These are phyloP conservation scores for Zangia roseola DNA, from an alignment of 768 basidiomycete genomes.

Conservation along the genomic window DNA sequence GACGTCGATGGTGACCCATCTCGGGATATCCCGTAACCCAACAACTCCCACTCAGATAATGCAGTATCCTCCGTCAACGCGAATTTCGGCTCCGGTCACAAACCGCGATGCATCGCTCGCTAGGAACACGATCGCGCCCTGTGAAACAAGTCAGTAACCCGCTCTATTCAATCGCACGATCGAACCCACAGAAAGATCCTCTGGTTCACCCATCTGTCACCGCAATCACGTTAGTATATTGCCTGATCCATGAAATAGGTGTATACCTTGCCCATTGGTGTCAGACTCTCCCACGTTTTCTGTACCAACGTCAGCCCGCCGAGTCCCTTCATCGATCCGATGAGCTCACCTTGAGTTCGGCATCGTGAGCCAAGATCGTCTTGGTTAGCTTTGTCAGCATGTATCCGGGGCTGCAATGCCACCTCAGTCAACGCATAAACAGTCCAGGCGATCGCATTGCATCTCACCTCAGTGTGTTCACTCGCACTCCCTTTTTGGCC, in stretches of 20 bases:
- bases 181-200: conserved; percentile 73
- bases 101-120: conserved; percentile 88
- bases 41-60: conserved; percentile 39
- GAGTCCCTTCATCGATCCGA: too few species aligned
- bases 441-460: not conserved
- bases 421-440: not conserved
- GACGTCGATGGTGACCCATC: conserved; percentile 26
- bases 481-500: conserved; percentile 86
- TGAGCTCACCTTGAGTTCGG: conserved; percentile 63
- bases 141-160: conserved; percentile 2
- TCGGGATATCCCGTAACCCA: conserved; percentile 9
- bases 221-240: conserved; percentile 4
- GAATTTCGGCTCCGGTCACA: conserved; percentile 83
- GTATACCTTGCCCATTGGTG: conserved; percentile 80
- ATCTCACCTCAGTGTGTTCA: conserved; percentile 72
- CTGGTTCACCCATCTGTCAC: conserved; percentile 84
- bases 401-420: conserved; percentile 84
- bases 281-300: conserved; percentile 82
- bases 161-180: not conserved
- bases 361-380: conserved; percentile 73
- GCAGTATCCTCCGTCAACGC: conserved; percentile 91
- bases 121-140: conserved; percentile 89
- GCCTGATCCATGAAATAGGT: not conserved
- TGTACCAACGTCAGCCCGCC: conserved; percentile 25
- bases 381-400: conserved; percentile 90